Base-by-base conservation (phyloP, 2,329 filamentous ascomycete genomes). In the Curvularia verruculosa region DNA sequence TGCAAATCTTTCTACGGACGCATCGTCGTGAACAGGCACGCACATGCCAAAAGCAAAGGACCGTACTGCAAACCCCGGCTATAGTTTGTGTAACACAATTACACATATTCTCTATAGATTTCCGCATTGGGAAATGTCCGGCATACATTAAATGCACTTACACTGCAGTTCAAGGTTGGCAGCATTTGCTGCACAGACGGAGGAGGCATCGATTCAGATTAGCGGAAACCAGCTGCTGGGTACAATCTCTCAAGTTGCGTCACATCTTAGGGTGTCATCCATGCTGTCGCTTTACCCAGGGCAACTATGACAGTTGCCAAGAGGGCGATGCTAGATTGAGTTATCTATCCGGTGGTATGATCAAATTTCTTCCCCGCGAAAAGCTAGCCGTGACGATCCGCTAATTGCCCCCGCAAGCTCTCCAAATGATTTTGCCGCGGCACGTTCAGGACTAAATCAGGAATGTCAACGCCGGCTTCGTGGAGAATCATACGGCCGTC, bases 401-500 rank as follows among this genome's bases (percentile, higher is more conserved):
- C 44, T 29, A 49, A 19, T 4, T 19, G 41, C 41, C 53, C 53
- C 48, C 53, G 34, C 53, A 52, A n/a, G n/a, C 26, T 41, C 48
- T 34, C 53, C 53, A 51, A 19, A 10, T n/a, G 26, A 39, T 49
- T 40, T 49, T 19, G 8, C 26, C 23, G 26, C 36, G 24, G n/a
- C 26, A 34, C 21, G 37, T 47, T 49, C 48, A 48, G 7, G 10
- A 48, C 36, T 23, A 46, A 46, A 52, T 18, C 18, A 43, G 49
- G 43, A 23, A 26, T 15, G 13, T 41, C 36, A 6, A 41, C n/a
- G 12, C 15, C 49, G 36, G 34, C 43, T 37, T 29, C 21, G 12
- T 48, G 54, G 54, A 52, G 47, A 15, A 56, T 43, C 23, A 48
- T 18, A 21, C 54, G 29, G 54, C 49, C 54, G 49, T 43, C 49